These are phyloP conservation scores for Tolypocladium inflatum DNA, from an alignment of 2,329 filamentous ascomycete genomes.

Conservation along the genomic window DNA sequence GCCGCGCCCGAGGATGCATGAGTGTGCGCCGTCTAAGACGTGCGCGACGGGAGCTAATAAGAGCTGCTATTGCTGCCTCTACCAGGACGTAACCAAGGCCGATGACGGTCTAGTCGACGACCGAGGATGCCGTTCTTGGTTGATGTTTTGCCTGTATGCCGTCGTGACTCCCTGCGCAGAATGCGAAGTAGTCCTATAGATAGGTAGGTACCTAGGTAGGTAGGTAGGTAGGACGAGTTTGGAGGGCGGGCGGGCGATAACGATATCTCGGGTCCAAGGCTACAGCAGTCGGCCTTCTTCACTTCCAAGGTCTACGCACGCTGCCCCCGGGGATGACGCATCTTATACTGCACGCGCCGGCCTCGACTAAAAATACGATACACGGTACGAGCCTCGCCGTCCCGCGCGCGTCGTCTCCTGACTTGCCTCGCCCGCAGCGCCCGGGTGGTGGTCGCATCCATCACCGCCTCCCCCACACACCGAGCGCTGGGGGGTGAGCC, in stretches of 20 bases:
- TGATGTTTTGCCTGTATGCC: not conserved
- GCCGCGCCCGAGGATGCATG: not conserved
- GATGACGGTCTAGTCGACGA: not conserved
- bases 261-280: not conserved
- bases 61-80: not conserved
- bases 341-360: slow-evolving; percentile 1
- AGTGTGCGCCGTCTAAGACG: no score
- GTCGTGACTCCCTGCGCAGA: not conserved
- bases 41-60: no score
- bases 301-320: not conserved
- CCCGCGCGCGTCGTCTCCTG: slow-evolving; percentile 3
- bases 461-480: slow-evolving; percentile 1
- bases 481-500: slow-evolving; percentile 10
- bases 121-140: not conserved
- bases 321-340: not conserved
- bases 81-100: not conserved
- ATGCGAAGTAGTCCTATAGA: not conserved
- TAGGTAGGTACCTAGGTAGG: not conserved
- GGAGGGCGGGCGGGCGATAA: not conserved
- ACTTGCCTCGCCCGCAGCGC: not conserved
- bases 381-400: slow-evolving; percentile 3
- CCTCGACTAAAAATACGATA: not conserved
- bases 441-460: slow-evolving; percentile 4
- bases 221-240: not conserved
- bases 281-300: not conserved